Evolutionary conservation across 2,329 filamentous ascomycete species (phyloP), one percentile per base, ranked within the genome.

Genomic region (Cordyceps farinosa): DNA sequence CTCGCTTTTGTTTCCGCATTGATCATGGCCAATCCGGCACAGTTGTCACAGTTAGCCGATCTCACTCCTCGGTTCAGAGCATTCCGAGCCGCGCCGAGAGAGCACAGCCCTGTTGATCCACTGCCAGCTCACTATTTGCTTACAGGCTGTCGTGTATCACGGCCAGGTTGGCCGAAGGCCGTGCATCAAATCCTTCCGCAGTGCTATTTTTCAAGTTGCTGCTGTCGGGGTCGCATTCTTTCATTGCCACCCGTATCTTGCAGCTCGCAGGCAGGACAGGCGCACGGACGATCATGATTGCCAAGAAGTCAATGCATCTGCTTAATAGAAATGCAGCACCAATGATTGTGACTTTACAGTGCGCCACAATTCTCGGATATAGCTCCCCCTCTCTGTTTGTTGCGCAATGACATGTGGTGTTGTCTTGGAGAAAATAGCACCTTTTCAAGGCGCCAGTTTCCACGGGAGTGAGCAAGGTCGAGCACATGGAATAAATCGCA

Each of bases 21-120:
- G 27, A 61, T 61, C 58, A 53, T 48, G 11, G 17, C 36, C 47
- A 30, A 9, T 17, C 17, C 36, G 27, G 34, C 11, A 34, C 29
- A 45, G 29, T 29, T 36, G 11, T 3, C 11, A 10, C 22, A 53
- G 40, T 34, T 52, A 4, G 40, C 58, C 48, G 48, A 61, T 61
- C 48, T 53, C 38, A 15, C 29, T 30, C 8, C n/a, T 45, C 58
- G 47, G 57, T 40, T 29, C 38, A 61, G 38, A 27, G 6, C 36
- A 45, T 53, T 13, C 48, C 58, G 58, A 61, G 40, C 57, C 58
- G 58, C 40, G 48, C 58, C 29, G 36, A 32, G 29, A 52, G 6
- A 36, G 55, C 55, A 56, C 53, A 44, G 40, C 53, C n/a, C 29
- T 36, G 38, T 17, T 44, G 48, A 51, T 61, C 58, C 58, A 61